Conservation (phyloP, 768 basidiomycete species). For the Mycena haematopus region DNA sequence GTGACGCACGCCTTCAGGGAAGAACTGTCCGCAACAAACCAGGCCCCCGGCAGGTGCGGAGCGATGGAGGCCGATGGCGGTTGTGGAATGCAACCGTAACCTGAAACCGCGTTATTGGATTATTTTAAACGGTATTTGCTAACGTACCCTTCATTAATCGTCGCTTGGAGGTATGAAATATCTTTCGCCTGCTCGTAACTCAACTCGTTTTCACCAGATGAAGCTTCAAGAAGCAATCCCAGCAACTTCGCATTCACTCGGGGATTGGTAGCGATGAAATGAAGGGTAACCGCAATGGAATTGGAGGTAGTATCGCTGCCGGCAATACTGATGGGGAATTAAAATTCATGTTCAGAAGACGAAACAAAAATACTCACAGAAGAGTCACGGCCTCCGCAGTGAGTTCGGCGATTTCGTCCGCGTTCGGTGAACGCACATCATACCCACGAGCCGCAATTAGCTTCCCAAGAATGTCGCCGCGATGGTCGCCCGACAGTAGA, state of each 20-base stretch:
- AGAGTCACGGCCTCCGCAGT: constrained; percentile 38
- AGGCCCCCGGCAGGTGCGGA: constrained; percentile 38
- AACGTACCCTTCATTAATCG: constrained; percentile 37
- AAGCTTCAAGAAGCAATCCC: constrained; percentile 24
- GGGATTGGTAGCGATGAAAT: constrained; percentile 34
- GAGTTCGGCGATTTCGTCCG: constrained; percentile 34
- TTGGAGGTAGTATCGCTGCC: constrained; percentile 45
- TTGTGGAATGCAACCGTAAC: constrained; percentile 42
- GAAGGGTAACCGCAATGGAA: constrained; percentile 39
- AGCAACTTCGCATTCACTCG: constrained; percentile 33
- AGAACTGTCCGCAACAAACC: constrained; percentile 33
- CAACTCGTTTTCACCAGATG: constrained; percentile 20
- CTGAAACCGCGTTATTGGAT: constrained; percentile 17
- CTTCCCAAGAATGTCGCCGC: constrained; percentile 38
- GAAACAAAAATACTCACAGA: constrained; percentile 30
- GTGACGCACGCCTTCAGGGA: constrained; percentile 39
- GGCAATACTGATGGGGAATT: constrained; percentile 36
- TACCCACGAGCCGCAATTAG: constrained; percentile 32
- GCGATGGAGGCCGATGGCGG: constrained; percentile 44
- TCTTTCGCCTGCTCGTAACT: constrained; percentile 36
- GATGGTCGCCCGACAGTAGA: constrained; percentile 26
- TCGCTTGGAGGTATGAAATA: constrained; percentile 37
- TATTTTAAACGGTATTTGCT: background rate
- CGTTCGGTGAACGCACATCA: constrained; percentile 22
- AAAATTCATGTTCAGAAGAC: background rate